phyloP scores from a whole-genome alignment of 306 rosid genomes.

The Styphnolobium japonicum region DNA sequence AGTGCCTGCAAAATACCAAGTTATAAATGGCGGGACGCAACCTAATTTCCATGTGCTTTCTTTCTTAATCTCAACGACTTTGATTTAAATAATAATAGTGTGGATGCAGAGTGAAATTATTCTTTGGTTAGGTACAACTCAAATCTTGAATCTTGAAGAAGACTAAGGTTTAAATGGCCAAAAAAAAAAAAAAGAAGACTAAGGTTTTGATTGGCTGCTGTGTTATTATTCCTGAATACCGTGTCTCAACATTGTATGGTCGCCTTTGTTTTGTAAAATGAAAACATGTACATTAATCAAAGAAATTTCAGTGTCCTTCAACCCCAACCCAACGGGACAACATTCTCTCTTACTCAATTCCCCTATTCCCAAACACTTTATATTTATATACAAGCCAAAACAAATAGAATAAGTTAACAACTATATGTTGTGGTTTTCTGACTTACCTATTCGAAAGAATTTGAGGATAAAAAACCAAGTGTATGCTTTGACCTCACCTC shows the following conservation, averaged over 20 bases:
- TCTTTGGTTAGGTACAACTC: slow-evolving; percentile 8
- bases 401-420: no score
- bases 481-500: neutral
- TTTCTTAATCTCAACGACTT: slow-evolving; percentile 3
- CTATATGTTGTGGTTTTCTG: neutral
- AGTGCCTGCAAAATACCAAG: neutral
- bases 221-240: neutral
- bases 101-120: neutral
- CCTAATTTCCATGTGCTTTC: neutral
- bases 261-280: neutral
- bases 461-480: neutral
- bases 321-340: neutral
- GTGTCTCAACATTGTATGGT: neutral
- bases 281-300: neutral
- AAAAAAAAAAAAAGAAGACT: no score
- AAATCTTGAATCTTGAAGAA: neutral
- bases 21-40: neutral
- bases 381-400: no score
- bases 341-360: no score
- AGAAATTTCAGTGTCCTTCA: neutral
- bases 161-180: neutral
- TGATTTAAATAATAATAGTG: neutral
- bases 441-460: neutral
- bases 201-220: neutral
- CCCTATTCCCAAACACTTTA: no score